Base-by-base conservation (phyloP, 2,329 filamentous ascomycete genomes). In the Penicillium sp. region DNA sequence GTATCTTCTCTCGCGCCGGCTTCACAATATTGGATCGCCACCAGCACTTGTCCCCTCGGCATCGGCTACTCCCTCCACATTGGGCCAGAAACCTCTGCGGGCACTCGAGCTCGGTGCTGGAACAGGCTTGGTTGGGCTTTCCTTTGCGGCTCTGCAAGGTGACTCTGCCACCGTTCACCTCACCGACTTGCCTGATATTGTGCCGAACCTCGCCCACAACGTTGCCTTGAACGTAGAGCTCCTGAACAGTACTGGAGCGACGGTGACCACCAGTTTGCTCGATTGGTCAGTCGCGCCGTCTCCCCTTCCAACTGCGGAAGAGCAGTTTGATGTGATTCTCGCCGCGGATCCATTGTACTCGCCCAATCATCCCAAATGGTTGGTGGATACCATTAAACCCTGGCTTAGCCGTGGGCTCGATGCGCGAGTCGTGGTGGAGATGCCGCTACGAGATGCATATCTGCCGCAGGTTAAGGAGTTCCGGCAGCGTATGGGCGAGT, bases 281-380 rank as follows among this genome's bases (percentile, higher is more conserved):
- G 90, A 91, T 37, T 96, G 92, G 92, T 76, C 76, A 20, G 62
- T 74, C 26, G 57, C 63, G 18, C 70, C 69, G 0, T 56, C 66
- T 16, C 59, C 66, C 5, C 65, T 66, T 9, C 68, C 69, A 16
- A 61, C 67, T 2, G 60, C 65, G 6, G 65, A 71, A 24, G 72
- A 74, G 39, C 72, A 69, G 42, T 80, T 76, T 61, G 71, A 88
- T 79, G 77, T 96, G 53, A 85, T 97, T 42, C 80, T 99, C 3
- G 90, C 86, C 2, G 91, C 93, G 3, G 94, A 99, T 72, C 84
- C 90, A 0, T 78, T 99, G 20, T 97, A 97, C 74, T 91, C 92
- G 44, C 82, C 92, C 47, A 82, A 89, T 4, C 94, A 97, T 68
- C 91, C 93, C 0, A 75, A 72, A 3, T 83, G 94, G 66, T 81